Evolutionary conservation across 1,284 basidiomycete genomes (phyloP).

Genomic region (Ceratobasidium sp.): DNA sequence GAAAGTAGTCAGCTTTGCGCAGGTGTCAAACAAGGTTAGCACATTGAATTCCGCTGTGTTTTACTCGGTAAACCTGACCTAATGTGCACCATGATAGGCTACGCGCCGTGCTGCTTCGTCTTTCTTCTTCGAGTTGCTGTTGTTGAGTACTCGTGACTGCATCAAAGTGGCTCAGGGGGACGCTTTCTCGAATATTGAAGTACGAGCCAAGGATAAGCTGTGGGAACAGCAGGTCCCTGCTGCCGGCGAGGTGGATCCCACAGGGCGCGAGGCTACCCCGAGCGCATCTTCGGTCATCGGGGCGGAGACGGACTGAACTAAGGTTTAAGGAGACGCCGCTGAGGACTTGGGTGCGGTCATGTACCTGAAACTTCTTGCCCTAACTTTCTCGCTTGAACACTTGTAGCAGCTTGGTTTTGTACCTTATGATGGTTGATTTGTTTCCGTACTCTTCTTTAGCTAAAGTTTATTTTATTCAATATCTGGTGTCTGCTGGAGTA

Average conservation of each 20-base stretch:
- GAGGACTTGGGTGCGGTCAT: background rate
- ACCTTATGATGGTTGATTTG: background rate
- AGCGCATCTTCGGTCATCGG: conserved; percentile 41
- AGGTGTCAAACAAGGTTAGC: conserved; percentile 79
- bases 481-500: background rate
- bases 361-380: background rate
- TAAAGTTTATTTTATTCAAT: conserved; percentile 21
- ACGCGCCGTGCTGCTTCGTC: conserved; percentile 91
- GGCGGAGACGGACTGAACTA: conserved; percentile 31
- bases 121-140: conserved; percentile 98
- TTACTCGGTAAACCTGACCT: conserved; percentile 28
- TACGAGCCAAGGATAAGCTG: conserved; percentile 85
- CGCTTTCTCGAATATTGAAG: conserved; percentile 86
- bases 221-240: conserved; percentile 63
- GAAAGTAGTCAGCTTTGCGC: conserved; percentile 78
- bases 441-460: conserved; percentile 7
- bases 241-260: conserved; percentile 28
- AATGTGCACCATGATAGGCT: conserved; percentile 65
- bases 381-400: background rate
- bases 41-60: conserved; percentile 38
- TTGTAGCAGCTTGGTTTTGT: conserved; percentile 14
- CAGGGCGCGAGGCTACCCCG: conserved; percentile 41
- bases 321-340: background rate
- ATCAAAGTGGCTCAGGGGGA: conserved; percentile 80
- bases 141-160: conserved; percentile 92